Base-by-base conservation (phyloP, 345 rosid species). In the Dimocarpus longan region DNA sequence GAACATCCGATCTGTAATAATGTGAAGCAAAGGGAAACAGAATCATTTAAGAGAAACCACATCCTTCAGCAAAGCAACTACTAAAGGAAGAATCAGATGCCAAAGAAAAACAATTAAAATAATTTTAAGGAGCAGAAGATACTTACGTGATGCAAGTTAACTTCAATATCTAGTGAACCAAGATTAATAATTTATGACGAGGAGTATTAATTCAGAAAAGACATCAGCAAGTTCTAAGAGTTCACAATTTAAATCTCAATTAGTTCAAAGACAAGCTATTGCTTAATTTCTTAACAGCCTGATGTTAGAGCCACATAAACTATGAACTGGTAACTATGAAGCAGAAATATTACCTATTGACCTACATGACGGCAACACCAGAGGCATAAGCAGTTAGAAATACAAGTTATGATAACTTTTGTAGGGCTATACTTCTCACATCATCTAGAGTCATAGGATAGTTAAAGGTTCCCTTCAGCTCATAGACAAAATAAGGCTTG, bases 1-100 rank as follows among this genome's bases (percentile, higher is more conserved):
- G 88, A 66, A 96, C 98, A 77, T 96, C 99, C 22, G 99, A 96
- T 84, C 99, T 96, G 88, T 10, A n/a, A 79, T 24, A 87, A 74
- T 15, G 56, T 39, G 43, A 37, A 79, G 64, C 13, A 66, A 63
- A 71, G 40, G n/a, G 19, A 80, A 65, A 78, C 57, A 81, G 76
- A 67, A 78, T 59, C 52, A 69, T 66, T 48, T 60, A 15, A 19
- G 15, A 76, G 69, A 63, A 78, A 80, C 26, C 28, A 72, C 26
- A 21, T 43, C 66, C 70, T 42, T 50, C 72, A 68, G 32, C n/a
- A 16, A 70, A 67, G 13, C 43, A 66, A 66, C 69, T 40, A 22
- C 19, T 70, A 11, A 44, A 12, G 71, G 63, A 73, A 64, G 0
- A 75, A 60, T 3, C 54, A 74, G 52, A 62, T 50, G n/a, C 28